A percentile compares a stretch with the other conserved stretches of the same genome.
Evolutionary conservation across 2,329 filamentous ascomycete genomes (phyloP).

Genomic region (Helotiales sp.): DNA sequence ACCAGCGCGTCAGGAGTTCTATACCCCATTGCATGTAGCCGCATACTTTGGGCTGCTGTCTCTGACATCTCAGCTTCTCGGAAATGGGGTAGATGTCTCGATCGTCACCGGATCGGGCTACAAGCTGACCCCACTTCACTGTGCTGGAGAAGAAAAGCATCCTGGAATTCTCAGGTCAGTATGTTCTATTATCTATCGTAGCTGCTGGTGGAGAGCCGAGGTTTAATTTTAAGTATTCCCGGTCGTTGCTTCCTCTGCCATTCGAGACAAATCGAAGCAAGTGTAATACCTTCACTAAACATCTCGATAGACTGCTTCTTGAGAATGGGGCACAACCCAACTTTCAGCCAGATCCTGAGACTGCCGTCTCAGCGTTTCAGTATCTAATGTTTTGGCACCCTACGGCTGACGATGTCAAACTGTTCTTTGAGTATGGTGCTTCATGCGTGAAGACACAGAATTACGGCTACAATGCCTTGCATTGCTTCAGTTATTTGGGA

Average conservation of each 20-base stretch:
- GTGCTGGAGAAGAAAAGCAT: neutral
- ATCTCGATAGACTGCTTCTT: neutral
- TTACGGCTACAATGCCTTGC: neutral
- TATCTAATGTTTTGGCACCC: neutral
- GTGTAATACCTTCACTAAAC: too few species aligned
- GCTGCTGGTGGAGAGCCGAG: too few species aligned
- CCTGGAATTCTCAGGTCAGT: neutral
- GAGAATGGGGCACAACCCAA: neutral
- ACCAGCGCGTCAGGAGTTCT: neutral
- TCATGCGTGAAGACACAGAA: neutral
- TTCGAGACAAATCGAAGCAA: too few species aligned
- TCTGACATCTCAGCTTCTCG: neutral
- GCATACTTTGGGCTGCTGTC: neutral
- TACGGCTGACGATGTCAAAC: neutral
- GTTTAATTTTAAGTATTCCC: too few species aligned
- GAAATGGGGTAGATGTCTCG: neutral
- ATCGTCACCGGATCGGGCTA: neutral
- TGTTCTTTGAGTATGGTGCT: neutral
- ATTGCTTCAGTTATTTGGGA: neutral
- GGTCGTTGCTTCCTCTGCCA: neutral
- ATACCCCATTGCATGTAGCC: neutral
- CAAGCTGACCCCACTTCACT: neutral
- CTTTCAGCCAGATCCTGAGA: neutral
- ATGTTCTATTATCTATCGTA: neutral
- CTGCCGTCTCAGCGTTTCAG: neutral